phyloP scores from a whole-genome alignment of 352 stramenopile genomes.

The Globisporangium nagaii region DNA sequence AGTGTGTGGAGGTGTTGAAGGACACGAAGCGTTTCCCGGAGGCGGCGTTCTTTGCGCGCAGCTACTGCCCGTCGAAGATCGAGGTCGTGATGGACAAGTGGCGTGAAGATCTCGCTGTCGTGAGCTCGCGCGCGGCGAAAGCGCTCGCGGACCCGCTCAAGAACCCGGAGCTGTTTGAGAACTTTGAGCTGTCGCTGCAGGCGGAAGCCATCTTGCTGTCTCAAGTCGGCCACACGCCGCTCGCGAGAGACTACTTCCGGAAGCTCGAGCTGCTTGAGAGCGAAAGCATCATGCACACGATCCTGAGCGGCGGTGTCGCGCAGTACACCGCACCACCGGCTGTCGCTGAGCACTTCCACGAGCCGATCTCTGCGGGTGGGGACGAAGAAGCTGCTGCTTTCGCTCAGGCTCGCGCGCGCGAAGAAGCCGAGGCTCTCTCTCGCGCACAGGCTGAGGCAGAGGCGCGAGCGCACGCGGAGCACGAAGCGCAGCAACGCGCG shows the following conservation, averaged over 20 bases:
- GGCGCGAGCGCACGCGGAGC: slow-evolving; percentile 1
- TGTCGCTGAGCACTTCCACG: slow-evolving; percentile 1
- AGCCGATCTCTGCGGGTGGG: background rate
- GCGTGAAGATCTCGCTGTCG: slow-evolving; percentile 89
- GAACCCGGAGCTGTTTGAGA: slow-evolving; percentile 95
- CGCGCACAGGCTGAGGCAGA: slow-evolving; percentile 1
- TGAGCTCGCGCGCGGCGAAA: slow-evolving; percentile 91
- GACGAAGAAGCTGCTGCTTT: background rate
- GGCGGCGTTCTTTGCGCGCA: slow-evolving; percentile 97
- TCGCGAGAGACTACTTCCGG: slow-evolving; percentile 56
- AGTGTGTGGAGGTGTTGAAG: slow-evolving; percentile 95
- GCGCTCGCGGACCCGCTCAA: slow-evolving; percentile 90
- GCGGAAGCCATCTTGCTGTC: slow-evolving; percentile 90
- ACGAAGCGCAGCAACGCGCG: slow-evolving; percentile 14
- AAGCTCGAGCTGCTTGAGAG: slow-evolving; percentile 60
- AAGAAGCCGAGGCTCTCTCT: background rate
- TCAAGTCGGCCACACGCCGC: background rate
- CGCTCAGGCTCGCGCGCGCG: background rate
- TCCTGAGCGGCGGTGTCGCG: slow-evolving; percentile 19
- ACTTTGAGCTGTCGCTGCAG: slow-evolving; percentile 92
- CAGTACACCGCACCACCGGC: background rate
- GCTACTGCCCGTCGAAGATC: slow-evolving; percentile 96
- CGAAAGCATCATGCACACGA: slow-evolving; percentile 45
- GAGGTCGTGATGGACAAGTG: slow-evolving; percentile 94
- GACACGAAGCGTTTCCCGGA: slow-evolving; percentile 94